A percentile compares a stretch with the other conserved stretches of the same genome.
These are phyloP conservation scores for Lentinula sp. DNA, from an alignment of 768 basidiomycete genomes.

Conservation along the genomic window DNA sequence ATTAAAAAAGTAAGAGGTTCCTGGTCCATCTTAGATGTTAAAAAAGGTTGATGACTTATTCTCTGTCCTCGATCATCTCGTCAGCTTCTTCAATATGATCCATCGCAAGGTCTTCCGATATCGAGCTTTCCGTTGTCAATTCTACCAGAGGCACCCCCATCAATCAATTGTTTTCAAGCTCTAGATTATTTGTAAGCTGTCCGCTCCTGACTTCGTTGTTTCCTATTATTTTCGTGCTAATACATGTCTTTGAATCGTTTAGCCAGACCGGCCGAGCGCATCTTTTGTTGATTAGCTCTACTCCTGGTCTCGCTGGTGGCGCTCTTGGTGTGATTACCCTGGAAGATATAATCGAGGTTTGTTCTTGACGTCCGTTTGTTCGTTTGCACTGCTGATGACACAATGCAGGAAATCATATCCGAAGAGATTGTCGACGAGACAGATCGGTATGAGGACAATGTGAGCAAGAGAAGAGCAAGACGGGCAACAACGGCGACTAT, in stretches of 20 bases:
- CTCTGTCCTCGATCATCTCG: neutral
- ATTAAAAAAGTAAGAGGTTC: conserved; percentile 62
- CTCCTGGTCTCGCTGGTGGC: conserved; percentile 78
- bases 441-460: conserved; percentile 85
- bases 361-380: conserved; percentile 1
- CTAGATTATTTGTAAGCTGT: conserved; percentile 78
- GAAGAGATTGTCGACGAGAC: conserved; percentile 97
- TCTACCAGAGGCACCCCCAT: conserved; percentile 82
- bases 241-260: neutral
- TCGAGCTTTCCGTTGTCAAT: conserved; percentile 74
- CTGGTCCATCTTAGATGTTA: neutral
- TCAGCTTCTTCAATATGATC: conserved; percentile 86
- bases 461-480: conserved; percentile 67
- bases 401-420: conserved; percentile 79
- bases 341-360: conserved; percentile 77
- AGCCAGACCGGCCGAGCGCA: conserved; percentile 96
- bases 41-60: neutral
- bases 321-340: conserved; percentile 89
- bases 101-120: conserved; percentile 68
- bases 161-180: conserved; percentile 92
- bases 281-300: conserved; percentile 76
- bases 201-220: neutral
- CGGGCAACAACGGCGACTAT: conserved; percentile 67
- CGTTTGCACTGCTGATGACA: neutral
- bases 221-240: neutral